A percentile compares a stretch with the other conserved stretches of the same genome.
phyloP scores from a whole-genome alignment of 176 grass and related monocot species.

The Zoysia japonica region DNA sequence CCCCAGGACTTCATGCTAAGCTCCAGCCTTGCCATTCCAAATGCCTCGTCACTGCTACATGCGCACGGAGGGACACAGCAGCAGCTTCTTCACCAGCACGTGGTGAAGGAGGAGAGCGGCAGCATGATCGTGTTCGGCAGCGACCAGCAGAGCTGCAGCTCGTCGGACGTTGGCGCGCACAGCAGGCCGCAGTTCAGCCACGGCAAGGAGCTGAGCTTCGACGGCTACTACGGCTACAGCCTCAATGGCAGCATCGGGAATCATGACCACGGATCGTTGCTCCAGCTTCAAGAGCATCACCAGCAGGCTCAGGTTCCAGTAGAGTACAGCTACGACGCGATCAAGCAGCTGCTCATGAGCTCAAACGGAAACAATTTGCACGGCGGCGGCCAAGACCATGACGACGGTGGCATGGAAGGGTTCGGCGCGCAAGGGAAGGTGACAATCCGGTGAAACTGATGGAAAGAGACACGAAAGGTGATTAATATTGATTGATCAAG shows the following conservation, averaged over 20 bases:
- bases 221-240: conserved; percentile 38
- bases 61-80: background rate
- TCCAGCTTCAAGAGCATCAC: conserved; percentile 19
- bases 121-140: conserved; percentile 77
- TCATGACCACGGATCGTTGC: conserved; percentile 31
- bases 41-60: conserved; percentile 17
- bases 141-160: conserved; percentile 74
- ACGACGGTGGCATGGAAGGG: conserved; percentile 37
- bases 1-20: conserved; percentile 32
- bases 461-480: background rate
- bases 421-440: conserved; percentile 51
- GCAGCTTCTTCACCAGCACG: conserved; percentile 20
- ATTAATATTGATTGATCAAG: conserved; percentile 8
- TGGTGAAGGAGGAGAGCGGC: conserved; percentile 48
- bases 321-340: conserved; percentile 81
- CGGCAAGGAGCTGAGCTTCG: conserved; percentile 48
- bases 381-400: background rate
- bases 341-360: conserved; percentile 73
- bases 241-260: conserved; percentile 1
- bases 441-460: conserved; percentile 49
- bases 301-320: conserved; percentile 45
- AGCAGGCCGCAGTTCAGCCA: conserved; percentile 26
- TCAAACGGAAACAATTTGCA: conserved; percentile 13
- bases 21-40: conserved; percentile 13
- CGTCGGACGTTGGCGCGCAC: conserved; percentile 36